Evolutionary conservation across 176 grass and related monocot genomes (phyloP), one percentile per base, ranked within the genome.

Genomic region (Cenchrus fungigraminus): DNA sequence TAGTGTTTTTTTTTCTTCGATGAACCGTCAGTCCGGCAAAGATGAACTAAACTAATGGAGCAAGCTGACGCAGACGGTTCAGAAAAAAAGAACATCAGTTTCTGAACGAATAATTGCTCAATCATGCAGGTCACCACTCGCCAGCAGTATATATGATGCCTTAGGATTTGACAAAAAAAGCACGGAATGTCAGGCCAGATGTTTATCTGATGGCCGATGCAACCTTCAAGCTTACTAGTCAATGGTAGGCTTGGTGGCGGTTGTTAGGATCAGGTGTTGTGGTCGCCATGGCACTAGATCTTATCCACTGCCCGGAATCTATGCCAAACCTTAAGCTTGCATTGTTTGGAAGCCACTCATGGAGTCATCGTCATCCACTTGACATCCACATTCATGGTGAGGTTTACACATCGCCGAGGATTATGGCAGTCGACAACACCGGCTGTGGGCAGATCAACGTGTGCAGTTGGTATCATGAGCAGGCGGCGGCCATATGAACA

Each of bases 291-390:
- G 12, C 25, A 63, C 63, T 71, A 77, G 56, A 65, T 82, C 55
- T 82, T 86, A 86, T 86, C 83, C 73, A 78, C 68, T 90, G 71
- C 57, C 77, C 17, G 64, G 72, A 86, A 77, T 57, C 47, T 78
- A 65, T 71, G 72, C 8, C 55, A 65, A 81, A 81, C 31, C 60
- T 43, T 44, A 28, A 57, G 49, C 12, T 72, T 84, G 59, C 76
- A 29, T 15, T 59, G 9, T 80, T 60, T 74, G 49, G 43, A 86
- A 85, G 72, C 46, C 49, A 77, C 51, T 28, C 37, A 14, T 40
- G 37, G 37, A 40, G 37, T 40, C 37, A 4, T 28, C 57, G 20
- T 9, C 55, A 5, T 52, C 31, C n/a, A 81, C 70, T 44, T 53
- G 13, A 12, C 29, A 34, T 13, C 13, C 37, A 40, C 9, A 13